Base-by-base conservation (phyloP, 1,139 yeast species). In the Hyphopichia wangnamkhiaoensis region DNA sequence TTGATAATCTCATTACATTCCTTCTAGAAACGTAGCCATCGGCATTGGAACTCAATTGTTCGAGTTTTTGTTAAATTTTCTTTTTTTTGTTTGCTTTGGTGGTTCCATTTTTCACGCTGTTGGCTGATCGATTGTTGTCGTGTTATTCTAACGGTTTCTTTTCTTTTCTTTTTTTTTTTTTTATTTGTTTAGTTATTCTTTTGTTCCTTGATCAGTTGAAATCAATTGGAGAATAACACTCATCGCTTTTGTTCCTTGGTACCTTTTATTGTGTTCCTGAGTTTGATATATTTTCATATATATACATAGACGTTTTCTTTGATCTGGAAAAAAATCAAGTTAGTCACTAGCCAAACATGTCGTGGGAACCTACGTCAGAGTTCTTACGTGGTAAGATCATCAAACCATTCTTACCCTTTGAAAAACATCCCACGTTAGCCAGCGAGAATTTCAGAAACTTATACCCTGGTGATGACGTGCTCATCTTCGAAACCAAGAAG, bases 381-480 rank as follows among this genome's bases (percentile, higher is more conserved):
- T 70, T 71, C 43, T 59, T 70, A 28, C 61, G 62, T 42, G 89
- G 86, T 16, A 73, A 74, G 46, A 66, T 84, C 27, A 61, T 76
- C 41, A 74, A 71, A 48, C 75, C 89, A 0, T 84, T 83, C 59
- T 60, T 80, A 31, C 91, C 91, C 1, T 63, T 76, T 46, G 82
- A 79, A 40, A 71, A 69, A 41, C 71, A 68, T 47, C 76, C 77
- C 10, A 61, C 63, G 27, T 59, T 71, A 41, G 56, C 50, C 40
- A 69, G 68, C 46, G 65, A 57, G 3, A 56, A 60, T 48, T 76
- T 76, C 60, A 68, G 66, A 45, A 79, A 84, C 52, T 60, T 88
- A 39, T 83, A 81, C 54, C 84, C 89, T 16, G 96, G 96, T 27
- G 95, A 89, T 57, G 87, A 84, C 47, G 81, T 87, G 23, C 87